Conservation (phyloP, 202 grass and related monocot species). For the Panicum hallii region DNA sequence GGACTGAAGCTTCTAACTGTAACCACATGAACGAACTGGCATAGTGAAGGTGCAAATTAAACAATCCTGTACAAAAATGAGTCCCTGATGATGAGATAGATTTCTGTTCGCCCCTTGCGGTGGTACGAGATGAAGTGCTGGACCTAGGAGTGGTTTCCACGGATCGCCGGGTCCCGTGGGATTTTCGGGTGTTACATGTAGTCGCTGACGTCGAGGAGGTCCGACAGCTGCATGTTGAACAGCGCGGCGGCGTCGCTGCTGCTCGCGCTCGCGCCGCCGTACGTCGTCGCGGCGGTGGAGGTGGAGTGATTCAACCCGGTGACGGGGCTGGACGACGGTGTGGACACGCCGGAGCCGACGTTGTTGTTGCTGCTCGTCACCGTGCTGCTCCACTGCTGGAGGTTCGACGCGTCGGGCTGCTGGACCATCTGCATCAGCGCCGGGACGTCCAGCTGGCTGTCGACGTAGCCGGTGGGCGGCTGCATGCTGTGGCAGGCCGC, state of each 20-base stretch:
- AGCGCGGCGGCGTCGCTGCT: conserved; percentile 46
- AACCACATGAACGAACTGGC: conserved; percentile 19
- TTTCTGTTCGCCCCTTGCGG: conserved; percentile 15
- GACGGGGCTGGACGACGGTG: conserved; percentile 68
- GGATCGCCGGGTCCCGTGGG: neutral
- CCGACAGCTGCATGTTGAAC: conserved; percentile 68
- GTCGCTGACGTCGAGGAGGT: conserved; percentile 73
- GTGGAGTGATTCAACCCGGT: conserved; percentile 35
- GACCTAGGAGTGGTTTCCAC: neutral
- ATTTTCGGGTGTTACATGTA: conserved; percentile 54
- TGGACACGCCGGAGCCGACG: conserved; percentile 69
- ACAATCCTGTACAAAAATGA: conserved; percentile 61
- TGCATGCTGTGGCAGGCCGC: conserved; percentile 30
- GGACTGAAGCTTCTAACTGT: conserved; percentile 36
- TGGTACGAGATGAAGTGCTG: conserved; percentile 32
- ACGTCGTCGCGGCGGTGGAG: conserved; percentile 25
- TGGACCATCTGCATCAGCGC: conserved; percentile 51
- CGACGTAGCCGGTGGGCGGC: neutral
- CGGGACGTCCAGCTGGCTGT: conserved; percentile 42
- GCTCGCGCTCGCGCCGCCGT: conserved; percentile 20
- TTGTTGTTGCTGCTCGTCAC: conserved; percentile 41
- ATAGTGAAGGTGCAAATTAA: conserved; percentile 24
- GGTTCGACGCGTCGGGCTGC: conserved; percentile 43
- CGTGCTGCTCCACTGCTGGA: conserved; percentile 63
- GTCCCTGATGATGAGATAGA: conserved; percentile 16